phyloP scores from a whole-genome alignment of 768 basidiomycete species.

The Trametopsis cervina region DNA sequence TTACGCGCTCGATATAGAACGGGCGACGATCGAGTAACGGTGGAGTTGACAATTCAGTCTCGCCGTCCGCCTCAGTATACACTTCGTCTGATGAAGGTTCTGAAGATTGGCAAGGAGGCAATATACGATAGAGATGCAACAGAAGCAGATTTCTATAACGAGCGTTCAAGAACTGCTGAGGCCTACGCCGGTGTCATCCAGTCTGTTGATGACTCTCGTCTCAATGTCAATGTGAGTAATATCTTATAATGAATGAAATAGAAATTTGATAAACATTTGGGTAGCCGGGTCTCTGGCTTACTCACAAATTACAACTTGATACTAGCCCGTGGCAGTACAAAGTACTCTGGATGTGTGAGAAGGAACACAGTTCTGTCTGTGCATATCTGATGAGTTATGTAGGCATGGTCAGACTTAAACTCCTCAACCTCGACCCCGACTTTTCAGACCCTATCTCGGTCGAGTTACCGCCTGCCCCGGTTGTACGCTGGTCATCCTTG shows the following conservation, averaged over 20 bases:
- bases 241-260: background rate
- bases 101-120: background rate
- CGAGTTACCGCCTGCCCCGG: background rate
- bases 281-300: constrained; percentile 5
- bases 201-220: background rate
- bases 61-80: constrained; percentile 6
- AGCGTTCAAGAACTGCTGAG: background rate
- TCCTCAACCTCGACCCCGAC: constrained; percentile 3
- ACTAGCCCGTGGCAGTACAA: constrained; percentile 8
- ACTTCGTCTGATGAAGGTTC: background rate
- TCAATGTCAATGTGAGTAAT: constrained; percentile 2
- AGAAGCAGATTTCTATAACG: constrained; percentile 6
- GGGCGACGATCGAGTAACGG: background rate
- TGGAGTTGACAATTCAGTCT: background rate
- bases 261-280: background rate
- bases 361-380: background rate
- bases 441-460: background rate
- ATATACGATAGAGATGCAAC: constrained; percentile 6
- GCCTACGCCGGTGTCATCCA: background rate
- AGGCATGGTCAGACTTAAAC: constrained; percentile 10
- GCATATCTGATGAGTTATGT: background rate
- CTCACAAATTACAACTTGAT: constrained; percentile 1
- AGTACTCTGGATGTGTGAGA: constrained; percentile 12
- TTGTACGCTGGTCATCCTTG: background rate
- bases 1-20: background rate